Conservation (phyloP, 192 early-diverging fungal species). For the Umbelopsis ramanniana region DNA sequence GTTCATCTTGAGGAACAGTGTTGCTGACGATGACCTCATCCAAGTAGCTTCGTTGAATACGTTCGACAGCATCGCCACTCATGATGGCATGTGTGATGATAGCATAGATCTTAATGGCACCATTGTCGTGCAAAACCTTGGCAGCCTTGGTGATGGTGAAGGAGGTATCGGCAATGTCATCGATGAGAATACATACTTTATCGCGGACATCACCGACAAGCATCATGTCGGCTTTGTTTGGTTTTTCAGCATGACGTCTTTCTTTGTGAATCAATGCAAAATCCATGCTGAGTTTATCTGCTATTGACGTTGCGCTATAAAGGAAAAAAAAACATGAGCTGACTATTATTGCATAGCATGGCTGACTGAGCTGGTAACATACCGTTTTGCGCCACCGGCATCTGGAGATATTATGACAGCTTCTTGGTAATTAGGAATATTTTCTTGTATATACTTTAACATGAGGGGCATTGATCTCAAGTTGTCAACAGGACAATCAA, state of each 20-base stretch:
- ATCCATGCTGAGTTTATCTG: conserved; percentile 92
- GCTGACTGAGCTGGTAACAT: neutral
- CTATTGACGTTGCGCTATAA: conserved; percentile 77
- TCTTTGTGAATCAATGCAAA: conserved; percentile 99
- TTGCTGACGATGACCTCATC: conserved; percentile 92
- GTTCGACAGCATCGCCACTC: conserved; percentile 79
- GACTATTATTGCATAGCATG: no score
- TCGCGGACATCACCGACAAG: conserved; percentile 92
- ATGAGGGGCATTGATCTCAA: conserved; percentile 87
- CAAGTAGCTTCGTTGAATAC: conserved; percentile 80
- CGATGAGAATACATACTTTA: conserved; percentile 87
- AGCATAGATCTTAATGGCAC: conserved; percentile 90
- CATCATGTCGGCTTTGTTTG: conserved; percentile 79
- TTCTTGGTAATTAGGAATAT: conserved; percentile 82
- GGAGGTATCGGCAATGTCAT: conserved; percentile 96
- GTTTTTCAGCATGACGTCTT: conserved; percentile 67
- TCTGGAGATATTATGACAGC: conserved; percentile 96
- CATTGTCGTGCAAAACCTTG: conserved; percentile 81
- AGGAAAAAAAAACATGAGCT: conserved; percentile 1
- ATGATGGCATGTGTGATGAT: conserved; percentile 94
- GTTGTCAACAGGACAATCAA: conserved; percentile 92
- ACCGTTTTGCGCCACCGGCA: conserved; percentile 97
- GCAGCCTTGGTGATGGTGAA: conserved; percentile 89
- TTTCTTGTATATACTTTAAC: conserved; percentile 86
- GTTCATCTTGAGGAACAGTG: conserved; percentile 91